Evolutionary conservation across 345 rosid genomes (phyloP), one percentile per base, ranked within the genome.

Genomic region (Anacardium occidentale): DNA sequence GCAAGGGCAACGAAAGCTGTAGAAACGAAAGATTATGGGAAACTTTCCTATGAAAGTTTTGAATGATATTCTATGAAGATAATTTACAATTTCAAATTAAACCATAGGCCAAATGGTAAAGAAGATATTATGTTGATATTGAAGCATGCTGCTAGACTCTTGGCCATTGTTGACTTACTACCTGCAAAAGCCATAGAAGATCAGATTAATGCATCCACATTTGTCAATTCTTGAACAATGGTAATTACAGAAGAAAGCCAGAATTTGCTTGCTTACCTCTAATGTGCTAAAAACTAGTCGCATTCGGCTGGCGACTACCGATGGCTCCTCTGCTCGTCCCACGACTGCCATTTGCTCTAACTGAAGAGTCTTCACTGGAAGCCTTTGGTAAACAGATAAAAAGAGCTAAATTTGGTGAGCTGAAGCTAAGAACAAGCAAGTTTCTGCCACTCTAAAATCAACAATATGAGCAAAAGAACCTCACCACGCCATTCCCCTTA

Each of bases 91-190:
- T 44, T 25, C 9, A 58, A 55, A 42, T 10, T 15, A 45, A 44
- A 68, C 18, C 54, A 42, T 20, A 59, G 15, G 20, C 42, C 10
- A 15, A 32, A 20, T 20, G 11, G 0, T 62, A 63, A 71, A 20
- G 4, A n/a, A 29, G 4, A 56, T 21, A 25, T 65, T 25, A n/a
- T n/a, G 1, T 14, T 0, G 5, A 1, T 12, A 37, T 53, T 69
- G 73, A 42, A 62, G 78, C 42, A 25, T 45, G 17, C 3, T 15
- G 42, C 82, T 83, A 93, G 52, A 83, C 91, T 71, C 75, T 85
- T 66, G 96, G 98, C 97, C 98, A 91, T 44, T 94, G 97, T 65
- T 93, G 98, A 82, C 97, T 88, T 71, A 94, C 98, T 18, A 86
- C 91, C 97, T 93, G 92, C 86, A 77, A 65, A 62, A 71, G 52